phyloP scores from a whole-genome alignment of 352 stramenopile genomes.

The Globisporangium barbulae region DNA sequence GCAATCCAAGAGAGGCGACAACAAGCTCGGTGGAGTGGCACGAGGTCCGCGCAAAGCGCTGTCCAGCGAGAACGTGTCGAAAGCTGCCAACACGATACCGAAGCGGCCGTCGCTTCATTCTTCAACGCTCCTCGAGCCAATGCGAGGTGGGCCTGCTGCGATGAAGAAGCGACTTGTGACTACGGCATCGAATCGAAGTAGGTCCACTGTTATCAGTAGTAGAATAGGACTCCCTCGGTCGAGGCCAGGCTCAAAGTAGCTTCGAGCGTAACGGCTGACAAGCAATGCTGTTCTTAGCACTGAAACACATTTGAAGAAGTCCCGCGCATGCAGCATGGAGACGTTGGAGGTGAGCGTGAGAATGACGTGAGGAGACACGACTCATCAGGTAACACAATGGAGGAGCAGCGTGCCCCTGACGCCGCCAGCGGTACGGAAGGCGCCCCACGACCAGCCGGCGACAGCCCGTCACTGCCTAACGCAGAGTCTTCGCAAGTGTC shows the following conservation, averaged over 20 bases:
- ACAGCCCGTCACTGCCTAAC: neutral
- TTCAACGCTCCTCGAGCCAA: neutral
- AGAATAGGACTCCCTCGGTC: neutral
- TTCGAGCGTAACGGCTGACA: neutral
- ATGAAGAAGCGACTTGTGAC: neutral
- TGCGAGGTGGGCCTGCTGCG: neutral
- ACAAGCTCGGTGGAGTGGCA: neutral
- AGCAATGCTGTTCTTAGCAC: neutral
- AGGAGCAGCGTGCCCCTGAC: neutral
- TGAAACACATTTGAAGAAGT: neutral
- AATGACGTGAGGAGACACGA: neutral
- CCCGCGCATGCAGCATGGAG: neutral
- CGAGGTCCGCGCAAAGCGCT: neutral
- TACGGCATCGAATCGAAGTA: neutral
- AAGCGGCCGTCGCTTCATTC: neutral
- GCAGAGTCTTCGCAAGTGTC: neutral
- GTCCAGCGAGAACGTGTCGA: slow-evolving; percentile 9
- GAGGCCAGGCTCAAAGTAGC: neutral
- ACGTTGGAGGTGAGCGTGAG: neutral
- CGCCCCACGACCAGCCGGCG: neutral
- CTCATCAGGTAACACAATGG: neutral
- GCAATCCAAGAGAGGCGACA: neutral
- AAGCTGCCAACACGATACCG: slow-evolving; percentile 1
- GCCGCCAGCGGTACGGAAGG: neutral
- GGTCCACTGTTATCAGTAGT: neutral